These are phyloP conservation scores for Leccinum disarticulatum DNA, from an alignment of 768 basidiomycete genomes.

Conservation along the genomic window DNA sequence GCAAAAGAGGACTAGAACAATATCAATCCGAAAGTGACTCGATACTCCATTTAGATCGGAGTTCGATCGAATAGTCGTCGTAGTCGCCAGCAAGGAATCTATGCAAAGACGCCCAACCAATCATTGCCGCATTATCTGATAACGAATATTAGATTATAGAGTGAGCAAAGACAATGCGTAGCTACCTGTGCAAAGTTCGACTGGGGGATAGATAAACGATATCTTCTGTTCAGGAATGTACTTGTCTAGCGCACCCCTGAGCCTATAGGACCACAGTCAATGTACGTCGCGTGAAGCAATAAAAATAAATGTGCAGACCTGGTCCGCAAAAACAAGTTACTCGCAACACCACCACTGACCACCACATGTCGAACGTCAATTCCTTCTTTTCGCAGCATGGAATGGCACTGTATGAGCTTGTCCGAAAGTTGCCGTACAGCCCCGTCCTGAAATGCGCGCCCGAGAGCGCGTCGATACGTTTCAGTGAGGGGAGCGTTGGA, in stretches of 20 bases:
- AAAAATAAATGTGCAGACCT: constrained; percentile 43
- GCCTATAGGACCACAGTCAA: constrained; percentile 26
- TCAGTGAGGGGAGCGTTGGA: constrained; percentile 32
- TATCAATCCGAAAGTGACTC: constrained; percentile 36
- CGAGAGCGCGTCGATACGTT: constrained; percentile 45
- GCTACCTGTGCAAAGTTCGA: constrained; percentile 77
- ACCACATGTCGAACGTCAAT: constrained; percentile 60
- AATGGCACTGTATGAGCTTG: constrained; percentile 50
- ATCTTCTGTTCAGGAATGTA: constrained; percentile 36
- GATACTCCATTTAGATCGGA: constrained; percentile 77
- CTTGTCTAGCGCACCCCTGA: constrained; percentile 30
- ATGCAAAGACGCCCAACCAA: constrained; percentile 88
- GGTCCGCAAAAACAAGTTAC: constrained; percentile 68
- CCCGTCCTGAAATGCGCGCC: constrained; percentile 69
- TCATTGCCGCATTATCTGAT: constrained; percentile 95
- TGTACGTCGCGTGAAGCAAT: neutral
- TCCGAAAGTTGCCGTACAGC: constrained; percentile 72
- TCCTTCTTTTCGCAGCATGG: constrained; percentile 46
- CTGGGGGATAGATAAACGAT: constrained; percentile 70
- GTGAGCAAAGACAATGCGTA: neutral
- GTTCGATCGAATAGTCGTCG: constrained; percentile 60
- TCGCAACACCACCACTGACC: constrained; percentile 92
- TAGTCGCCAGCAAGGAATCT: constrained; percentile 65
- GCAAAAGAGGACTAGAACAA: neutral
- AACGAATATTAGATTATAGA: neutral